Evolutionary conservation across 2,329 filamentous ascomycete species (phyloP).

Genomic region (Cordyceps pruinosa): DNA sequence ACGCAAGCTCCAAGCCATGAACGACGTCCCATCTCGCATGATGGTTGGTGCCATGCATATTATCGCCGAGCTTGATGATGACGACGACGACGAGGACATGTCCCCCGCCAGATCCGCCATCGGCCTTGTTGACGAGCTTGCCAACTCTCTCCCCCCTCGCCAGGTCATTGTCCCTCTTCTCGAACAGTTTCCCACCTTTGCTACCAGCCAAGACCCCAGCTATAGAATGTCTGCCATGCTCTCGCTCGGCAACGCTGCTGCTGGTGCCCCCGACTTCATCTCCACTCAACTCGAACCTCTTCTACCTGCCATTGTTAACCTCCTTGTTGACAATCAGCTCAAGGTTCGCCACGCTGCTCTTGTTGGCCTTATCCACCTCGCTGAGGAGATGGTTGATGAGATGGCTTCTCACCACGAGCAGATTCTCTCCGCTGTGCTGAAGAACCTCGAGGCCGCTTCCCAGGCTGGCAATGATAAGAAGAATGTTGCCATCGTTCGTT

Average conservation of each 20-base stretch:
- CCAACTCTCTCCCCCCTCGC: slow-evolving; percentile 80
- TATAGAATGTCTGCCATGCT: slow-evolving; percentile 87
- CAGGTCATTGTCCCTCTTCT: slow-evolving; percentile 92
- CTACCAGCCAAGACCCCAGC: slow-evolving; percentile 64
- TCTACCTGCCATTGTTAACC: slow-evolving; percentile 73
- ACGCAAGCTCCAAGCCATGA: slow-evolving; percentile 89
- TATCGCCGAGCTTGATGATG: slow-evolving; percentile 77
- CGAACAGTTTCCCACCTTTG: slow-evolving; percentile 76
- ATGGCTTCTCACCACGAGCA: slow-evolving; percentile 77
- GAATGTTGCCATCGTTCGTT: slow-evolving; percentile 79
- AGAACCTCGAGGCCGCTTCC: slow-evolving; percentile 79
- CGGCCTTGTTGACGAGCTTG: slow-evolving; percentile 80
- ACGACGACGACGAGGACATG: slow-evolving; percentile 67
- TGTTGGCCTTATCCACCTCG: slow-evolving; percentile 79
- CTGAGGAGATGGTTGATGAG: slow-evolving; percentile 89
- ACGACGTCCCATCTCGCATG: slow-evolving; percentile 74
- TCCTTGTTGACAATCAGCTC: slow-evolving; percentile 77
- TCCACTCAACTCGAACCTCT: slow-evolving; percentile 84
- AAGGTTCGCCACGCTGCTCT: slow-evolving; percentile 82
- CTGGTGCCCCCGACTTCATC: slow-evolving; percentile 95
- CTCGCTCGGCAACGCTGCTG: slow-evolving; percentile 86
- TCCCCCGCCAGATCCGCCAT: slow-evolving; percentile 81
- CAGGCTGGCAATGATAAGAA: slow-evolving; percentile 63
- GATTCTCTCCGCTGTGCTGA: slow-evolving; percentile 76
- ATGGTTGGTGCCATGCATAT: slow-evolving; percentile 85